Conservation (phyloP, 805 yeast genomes). For the Sugiyamaella smithiae region DNA sequence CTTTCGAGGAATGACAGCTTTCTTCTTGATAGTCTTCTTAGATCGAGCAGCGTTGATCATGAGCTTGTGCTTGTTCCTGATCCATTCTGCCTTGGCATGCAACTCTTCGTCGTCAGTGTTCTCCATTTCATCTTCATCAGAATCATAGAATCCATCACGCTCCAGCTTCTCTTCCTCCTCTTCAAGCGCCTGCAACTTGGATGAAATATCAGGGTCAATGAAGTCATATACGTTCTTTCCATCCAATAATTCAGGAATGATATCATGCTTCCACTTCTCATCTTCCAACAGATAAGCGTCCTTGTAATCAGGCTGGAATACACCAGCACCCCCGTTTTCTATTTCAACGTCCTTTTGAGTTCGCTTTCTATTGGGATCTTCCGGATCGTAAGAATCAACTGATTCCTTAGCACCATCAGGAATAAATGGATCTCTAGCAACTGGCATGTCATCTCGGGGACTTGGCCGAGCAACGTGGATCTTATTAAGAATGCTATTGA, state of each 20-base stretch:
- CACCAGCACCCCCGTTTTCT: slow-evolving; percentile 99
- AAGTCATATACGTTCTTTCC: slow-evolving; percentile 97
- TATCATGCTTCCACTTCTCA: slow-evolving; percentile 96
- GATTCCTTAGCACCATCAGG: slow-evolving; percentile 65
- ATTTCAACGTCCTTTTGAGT: slow-evolving; percentile 87
- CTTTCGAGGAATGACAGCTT: slow-evolving; percentile 87
- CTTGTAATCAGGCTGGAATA: slow-evolving; percentile 86
- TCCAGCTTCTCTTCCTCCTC: slow-evolving; percentile 96
- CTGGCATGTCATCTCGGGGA: slow-evolving; percentile 71
- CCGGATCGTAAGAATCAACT: slow-evolving; percentile 63
- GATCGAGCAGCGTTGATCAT: slow-evolving; percentile 87
- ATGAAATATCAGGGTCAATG: slow-evolving; percentile 92
- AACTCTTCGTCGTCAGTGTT: slow-evolving; percentile 69
- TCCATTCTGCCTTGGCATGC: slow-evolving; percentile 88
- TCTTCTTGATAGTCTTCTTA: slow-evolving; percentile 83
- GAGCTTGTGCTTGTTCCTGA: slow-evolving; percentile 89
- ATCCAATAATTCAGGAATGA: slow-evolving; percentile 93
- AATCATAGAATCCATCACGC: slow-evolving; percentile 91
- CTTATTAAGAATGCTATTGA: slow-evolving; percentile 84
- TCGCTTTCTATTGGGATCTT: slow-evolving; percentile 77
- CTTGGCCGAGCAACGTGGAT: slow-evolving; percentile 92
- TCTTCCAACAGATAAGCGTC: slow-evolving; percentile 90
- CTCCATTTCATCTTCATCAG: slow-evolving; percentile 62
- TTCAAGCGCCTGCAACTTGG: slow-evolving; percentile 90
- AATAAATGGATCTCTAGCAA: slow-evolving; percentile 69